A percentile compares a stretch with the other conserved stretches of the same genome.
These are phyloP conservation scores for Xylaria telfairii DNA, from an alignment of 495 filamentous ascomycete genomes.

Conservation along the genomic window DNA sequence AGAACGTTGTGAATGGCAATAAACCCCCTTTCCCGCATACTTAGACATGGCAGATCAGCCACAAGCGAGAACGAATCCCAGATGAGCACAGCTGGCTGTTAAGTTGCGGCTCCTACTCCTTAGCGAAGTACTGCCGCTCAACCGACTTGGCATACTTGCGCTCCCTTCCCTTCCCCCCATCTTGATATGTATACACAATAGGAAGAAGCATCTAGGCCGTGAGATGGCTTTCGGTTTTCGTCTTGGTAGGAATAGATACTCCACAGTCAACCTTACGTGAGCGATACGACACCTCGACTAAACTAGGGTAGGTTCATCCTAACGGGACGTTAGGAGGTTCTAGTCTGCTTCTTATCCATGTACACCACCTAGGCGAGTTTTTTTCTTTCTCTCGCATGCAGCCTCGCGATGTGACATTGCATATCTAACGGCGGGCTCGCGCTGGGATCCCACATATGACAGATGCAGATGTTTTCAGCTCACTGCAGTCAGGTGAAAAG, in stretches of 20 bases:
- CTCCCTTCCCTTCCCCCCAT: background rate
- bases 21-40: background rate
- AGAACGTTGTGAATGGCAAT: background rate
- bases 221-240: constrained; percentile 5
- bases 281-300: background rate
- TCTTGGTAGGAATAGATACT: background rate
- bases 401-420: background rate
- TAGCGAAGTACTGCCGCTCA: background rate
- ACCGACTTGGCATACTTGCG: no score
- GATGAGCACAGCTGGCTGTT: background rate
- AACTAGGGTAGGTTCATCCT: background rate
- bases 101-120: background rate
- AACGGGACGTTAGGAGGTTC: background rate
- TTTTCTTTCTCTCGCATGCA: background rate
- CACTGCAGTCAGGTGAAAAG: background rate
- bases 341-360: background rate
- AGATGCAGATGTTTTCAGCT: constrained; percentile 3
- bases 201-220: background rate
- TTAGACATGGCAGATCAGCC: background rate
- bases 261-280: background rate
- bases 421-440: background rate
- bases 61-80: background rate
- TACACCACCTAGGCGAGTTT: background rate
- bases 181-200: background rate
- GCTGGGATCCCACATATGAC: background rate